Percentiles rank a stretch among this genome's conserved stretches.
phyloP scores from a whole-genome alignment of 768 basidiomycete genomes.

The Paxillus involutus region DNA sequence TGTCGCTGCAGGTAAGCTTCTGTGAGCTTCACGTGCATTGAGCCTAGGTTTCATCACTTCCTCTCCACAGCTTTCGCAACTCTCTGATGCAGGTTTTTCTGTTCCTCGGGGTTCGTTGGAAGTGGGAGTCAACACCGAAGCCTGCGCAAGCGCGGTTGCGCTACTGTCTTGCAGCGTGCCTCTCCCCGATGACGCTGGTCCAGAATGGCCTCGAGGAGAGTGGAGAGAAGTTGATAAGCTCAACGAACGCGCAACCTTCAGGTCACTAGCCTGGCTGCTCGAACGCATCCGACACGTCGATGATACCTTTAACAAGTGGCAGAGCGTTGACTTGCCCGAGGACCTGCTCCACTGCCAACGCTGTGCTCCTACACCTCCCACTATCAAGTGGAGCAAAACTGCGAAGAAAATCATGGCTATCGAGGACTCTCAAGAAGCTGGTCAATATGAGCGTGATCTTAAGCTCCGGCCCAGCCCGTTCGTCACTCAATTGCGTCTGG shows the following conservation, averaged over 20 bases:
- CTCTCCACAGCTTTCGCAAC: constrained; percentile 47
- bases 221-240: constrained; percentile 87
- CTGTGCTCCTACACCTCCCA: constrained; percentile 79
- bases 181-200: constrained; percentile 64
- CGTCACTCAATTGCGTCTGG: constrained; percentile 76
- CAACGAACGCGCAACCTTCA: constrained; percentile 82
- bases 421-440: constrained; percentile 85
- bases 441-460: constrained; percentile 83
- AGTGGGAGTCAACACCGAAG: constrained; percentile 53
- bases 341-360: constrained; percentile 63
- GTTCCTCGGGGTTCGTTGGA: constrained; percentile 56
- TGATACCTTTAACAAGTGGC: constrained; percentile 68
- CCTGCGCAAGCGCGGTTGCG: constrained; percentile 75
- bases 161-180: constrained; percentile 77
- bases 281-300: constrained; percentile 80
- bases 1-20: constrained; percentile 54
- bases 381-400: constrained; percentile 69
- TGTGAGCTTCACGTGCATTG: not conserved
- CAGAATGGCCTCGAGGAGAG: constrained; percentile 71
- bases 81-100: constrained; percentile 60
- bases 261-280: constrained; percentile 80
- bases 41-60: constrained; percentile 2
- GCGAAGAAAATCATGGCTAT: constrained; percentile 63
- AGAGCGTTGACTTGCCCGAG: constrained; percentile 44
- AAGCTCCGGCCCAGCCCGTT: constrained; percentile 87